Percentiles rank a stretch among this genome's conserved stretches.
Conservation (phyloP, 768 basidiomycete genomes). For the Infundibulicybe gibba region DNA sequence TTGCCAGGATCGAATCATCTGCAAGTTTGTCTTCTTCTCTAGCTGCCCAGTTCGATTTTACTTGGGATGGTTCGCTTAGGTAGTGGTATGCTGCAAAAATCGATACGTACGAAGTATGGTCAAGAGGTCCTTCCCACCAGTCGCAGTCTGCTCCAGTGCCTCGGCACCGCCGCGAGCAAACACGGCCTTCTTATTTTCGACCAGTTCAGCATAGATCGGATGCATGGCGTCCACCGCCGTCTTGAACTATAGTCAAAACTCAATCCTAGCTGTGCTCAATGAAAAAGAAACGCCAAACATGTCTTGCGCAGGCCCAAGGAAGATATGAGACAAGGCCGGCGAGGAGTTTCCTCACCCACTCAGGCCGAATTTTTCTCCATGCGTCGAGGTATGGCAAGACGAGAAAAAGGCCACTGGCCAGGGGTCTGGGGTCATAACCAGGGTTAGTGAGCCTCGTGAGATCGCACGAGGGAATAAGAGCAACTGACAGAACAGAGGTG, state of each 20-base stretch:
- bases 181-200: slow-evolving; percentile 10
- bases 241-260: slow-evolving; percentile 13
- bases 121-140: slow-evolving; percentile 17
- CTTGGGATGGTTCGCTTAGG: slow-evolving; percentile 9
- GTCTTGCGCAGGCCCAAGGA: slow-evolving; percentile 15
- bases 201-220: slow-evolving; percentile 13
- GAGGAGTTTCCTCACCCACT: slow-evolving; percentile 16
- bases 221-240: slow-evolving; percentile 15
- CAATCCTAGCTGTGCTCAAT: neutral
- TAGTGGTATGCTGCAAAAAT: neutral
- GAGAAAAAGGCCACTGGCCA: slow-evolving; percentile 18
- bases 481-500: slow-evolving; percentile 10
- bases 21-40: slow-evolving; percentile 20
- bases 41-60: slow-evolving; percentile 24
- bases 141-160: slow-evolving; percentile 13
- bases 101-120: slow-evolving; percentile 16
- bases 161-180: slow-evolving; percentile 13
- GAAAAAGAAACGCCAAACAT: slow-evolving; percentile 6
- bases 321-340: slow-evolving; percentile 10
- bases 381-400: slow-evolving; percentile 19
- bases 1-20: slow-evolving; percentile 23
- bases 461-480: neutral
- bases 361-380: slow-evolving; percentile 17
- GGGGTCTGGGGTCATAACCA: slow-evolving; percentile 10
- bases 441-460: neutral